Base-by-base conservation (phyloP, 148 eudicot species). In the Spergularia bocconei region DNA sequence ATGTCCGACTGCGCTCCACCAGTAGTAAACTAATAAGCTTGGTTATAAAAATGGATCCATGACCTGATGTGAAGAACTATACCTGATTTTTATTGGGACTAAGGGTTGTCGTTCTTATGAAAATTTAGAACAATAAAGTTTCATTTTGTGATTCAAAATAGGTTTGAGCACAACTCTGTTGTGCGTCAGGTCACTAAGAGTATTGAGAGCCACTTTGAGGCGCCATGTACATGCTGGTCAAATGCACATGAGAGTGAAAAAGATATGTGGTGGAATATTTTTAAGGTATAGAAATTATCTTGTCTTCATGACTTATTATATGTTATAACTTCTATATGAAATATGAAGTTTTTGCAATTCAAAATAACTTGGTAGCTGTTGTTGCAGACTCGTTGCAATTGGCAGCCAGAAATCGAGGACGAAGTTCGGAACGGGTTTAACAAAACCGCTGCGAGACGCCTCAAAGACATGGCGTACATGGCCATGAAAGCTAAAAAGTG, bases 231-330 rank as follows among this genome's bases (percentile, higher is more conserved):
- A 13, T 52, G 60, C 13, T 69, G 72, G 72, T 9, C 7, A 51
- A 69, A 69, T 69, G 59, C 60, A 13, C 6, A 33, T 6, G 58
- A 69, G 1, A 19, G 52, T 14, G 60, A 23, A n/a, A 69, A 23
- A 69, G 38, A 23, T 17, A 8, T n/a, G 19, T 69, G 59, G 72
- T 69, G 72, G 47, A 53, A 36, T 23, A 36, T 51, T 1, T 69
- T 69, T 53, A 69, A 69, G 72, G 72, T 69, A 52, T 1, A 63
- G 6, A n/a, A n/a, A n/a, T n/a, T n/a, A n/a, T n/a, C n/a, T n/a
- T n/a, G n/a, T n/a, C n/a, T n/a, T n/a, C n/a, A n/a, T n/a, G n/a
- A n/a, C n/a, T n/a, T n/a, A n/a, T 54, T 13, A 13, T 54, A 11
- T 3, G n/a, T 54, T 13, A 3, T 54, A n/a, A 54, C 5, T 14